phyloP scores from a whole-genome alignment of 257 asterid genomes.

The Oldenlandia corymbosa region DNA sequence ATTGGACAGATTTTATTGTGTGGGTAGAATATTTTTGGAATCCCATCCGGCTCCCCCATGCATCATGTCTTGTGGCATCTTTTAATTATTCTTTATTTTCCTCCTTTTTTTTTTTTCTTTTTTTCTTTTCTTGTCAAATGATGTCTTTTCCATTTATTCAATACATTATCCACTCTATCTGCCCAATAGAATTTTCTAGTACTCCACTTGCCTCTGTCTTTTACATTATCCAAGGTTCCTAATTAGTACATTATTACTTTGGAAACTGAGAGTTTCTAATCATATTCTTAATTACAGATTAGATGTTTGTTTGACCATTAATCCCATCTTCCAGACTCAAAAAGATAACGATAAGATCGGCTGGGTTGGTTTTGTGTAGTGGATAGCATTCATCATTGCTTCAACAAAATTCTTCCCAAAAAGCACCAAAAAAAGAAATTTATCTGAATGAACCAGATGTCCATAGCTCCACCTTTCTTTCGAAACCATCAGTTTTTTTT shows the following conservation, averaged over 20 bases:
- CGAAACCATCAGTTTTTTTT: neutral
- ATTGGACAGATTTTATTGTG: no score
- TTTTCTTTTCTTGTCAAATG: neutral
- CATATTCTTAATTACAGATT: no score
- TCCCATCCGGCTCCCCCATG: no score
- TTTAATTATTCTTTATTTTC: no score
- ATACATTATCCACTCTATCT: neutral
- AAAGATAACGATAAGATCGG: constrained; percentile 10
- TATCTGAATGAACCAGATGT: neutral
- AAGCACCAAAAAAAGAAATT: neutral
- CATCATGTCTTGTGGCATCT: no score
- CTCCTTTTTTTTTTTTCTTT: no score
- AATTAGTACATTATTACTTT: no score
- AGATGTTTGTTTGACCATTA: neutral
- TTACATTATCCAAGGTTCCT: neutral
- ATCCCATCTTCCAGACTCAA: neutral
- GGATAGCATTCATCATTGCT: neutral
- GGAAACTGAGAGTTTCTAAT: neutral
- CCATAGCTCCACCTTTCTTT: no score
- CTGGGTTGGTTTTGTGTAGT: no score
- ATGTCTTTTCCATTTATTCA: constrained; percentile 1
- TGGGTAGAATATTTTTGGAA: no score
- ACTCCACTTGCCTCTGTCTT: neutral
- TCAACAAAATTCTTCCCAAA: neutral
- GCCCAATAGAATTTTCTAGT: neutral